Conservation (phyloP, 2,329 filamentous ascomycete genomes). For the Xenoacremonium recifei region DNA sequence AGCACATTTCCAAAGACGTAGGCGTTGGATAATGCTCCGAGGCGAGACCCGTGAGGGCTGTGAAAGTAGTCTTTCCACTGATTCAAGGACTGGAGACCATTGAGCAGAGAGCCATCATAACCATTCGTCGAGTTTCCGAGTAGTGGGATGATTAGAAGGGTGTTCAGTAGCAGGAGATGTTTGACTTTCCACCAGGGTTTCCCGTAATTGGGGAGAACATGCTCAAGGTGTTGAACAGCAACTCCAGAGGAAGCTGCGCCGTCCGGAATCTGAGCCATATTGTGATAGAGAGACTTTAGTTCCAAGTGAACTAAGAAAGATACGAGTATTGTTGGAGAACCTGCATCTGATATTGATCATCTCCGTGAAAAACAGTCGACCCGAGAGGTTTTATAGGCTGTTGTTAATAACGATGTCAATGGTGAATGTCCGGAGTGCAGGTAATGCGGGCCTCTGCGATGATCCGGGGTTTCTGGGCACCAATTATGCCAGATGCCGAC, state of each 20-base stretch:
- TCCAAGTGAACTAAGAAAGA: no score
- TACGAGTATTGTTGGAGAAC: background rate
- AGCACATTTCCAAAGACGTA: constrained; percentile 37
- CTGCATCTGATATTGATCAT: no score
- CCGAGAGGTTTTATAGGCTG: no score
- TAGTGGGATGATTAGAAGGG: constrained; percentile 39
- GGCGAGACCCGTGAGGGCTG: constrained; percentile 28
- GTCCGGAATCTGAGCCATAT: constrained; percentile 10
- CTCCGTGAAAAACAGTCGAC: no score
- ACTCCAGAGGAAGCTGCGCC: no score
- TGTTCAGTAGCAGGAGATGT: constrained; percentile 40
- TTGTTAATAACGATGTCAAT: no score
- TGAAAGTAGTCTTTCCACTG: constrained; percentile 40
- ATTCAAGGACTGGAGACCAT: constrained; percentile 39
- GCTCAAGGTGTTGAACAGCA: background rate
- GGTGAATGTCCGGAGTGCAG: no score
- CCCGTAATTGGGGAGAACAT: constrained; percentile 35
- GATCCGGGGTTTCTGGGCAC: no score
- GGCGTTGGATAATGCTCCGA: constrained; percentile 35
- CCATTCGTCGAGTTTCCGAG: constrained; percentile 38
- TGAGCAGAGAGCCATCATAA: constrained; percentile 44
- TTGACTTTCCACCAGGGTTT: constrained; percentile 38
- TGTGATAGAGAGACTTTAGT: no score
- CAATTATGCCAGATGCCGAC: no score
- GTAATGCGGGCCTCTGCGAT: no score